Evolutionary conservation across 495 filamentous ascomycete species (phyloP), one percentile per base, ranked within the genome.

Genomic region (Lophiostoma macrostomum): DNA sequence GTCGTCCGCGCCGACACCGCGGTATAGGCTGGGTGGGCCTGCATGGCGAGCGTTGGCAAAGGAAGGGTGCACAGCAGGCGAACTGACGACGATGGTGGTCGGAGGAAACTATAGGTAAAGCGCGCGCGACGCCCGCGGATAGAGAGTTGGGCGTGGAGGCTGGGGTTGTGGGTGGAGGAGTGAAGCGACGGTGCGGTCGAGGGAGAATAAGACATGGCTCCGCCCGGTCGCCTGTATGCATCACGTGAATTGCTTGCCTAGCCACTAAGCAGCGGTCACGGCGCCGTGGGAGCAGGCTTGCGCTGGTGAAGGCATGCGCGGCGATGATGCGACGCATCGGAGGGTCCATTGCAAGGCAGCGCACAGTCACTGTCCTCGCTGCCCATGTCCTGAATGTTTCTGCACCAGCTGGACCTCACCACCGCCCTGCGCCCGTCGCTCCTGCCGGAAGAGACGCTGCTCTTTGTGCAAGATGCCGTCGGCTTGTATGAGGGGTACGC

Each of bases 401-500:
- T 96, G 79, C 91, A 91, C 76, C 82, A 84, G 64, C 76, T 97
- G 64, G 91, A 96, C 71, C 79, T 99, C 61, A 97, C 94, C 6
- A 95, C 90, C 70, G 93, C 93, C 53, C 80, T 95, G 66, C 86
- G 94, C 74, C 93, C 93, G 35, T 83, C 83, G 44, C 83, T 96
- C 53, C 78, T 94, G 39, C 87, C 90, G 56, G 94, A 96, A 73
- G 93, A 97, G 69, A 78, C 79, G 18, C 74, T 96, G 25, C 80
- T 97, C 50, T 97, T 96, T 74, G 90, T 99, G 53, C 90, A 96
- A 72, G 88, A 96, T 78, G 87, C 86, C 69, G 93, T 97, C 64
- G 93, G 94, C 61, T 75, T 99, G 57, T 99, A 99, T 73, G 88
- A 96, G 76, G 93, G 94, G 91, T 96, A 74, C 72, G 84, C 72